Conservation (phyloP, 2,329 filamentous ascomycete genomes). For the Aspergillus arachidicola region DNA sequence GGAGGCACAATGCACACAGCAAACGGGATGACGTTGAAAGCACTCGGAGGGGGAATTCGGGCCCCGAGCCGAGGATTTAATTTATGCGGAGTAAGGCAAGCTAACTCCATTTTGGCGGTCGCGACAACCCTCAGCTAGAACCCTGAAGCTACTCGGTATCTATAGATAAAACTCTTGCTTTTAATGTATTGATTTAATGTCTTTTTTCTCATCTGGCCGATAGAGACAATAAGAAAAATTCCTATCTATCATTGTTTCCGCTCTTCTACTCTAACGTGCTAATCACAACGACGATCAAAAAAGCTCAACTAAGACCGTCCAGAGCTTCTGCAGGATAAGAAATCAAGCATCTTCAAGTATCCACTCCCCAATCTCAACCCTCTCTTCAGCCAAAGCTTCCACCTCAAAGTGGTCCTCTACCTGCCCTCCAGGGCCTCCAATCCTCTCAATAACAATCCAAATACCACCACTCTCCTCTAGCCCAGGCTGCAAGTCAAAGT, state of each 20-base stretch:
- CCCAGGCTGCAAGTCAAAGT: slow-evolving; percentile 74
- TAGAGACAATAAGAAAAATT: neutral
- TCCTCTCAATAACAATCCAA: slow-evolving; percentile 81
- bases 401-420: slow-evolving; percentile 47
- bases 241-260: neutral
- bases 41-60: slow-evolving; percentile 7
- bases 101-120: neutral
- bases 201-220: neutral
- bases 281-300: neutral
- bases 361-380: slow-evolving; percentile 48
- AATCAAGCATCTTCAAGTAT: slow-evolving; percentile 34
- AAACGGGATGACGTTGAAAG: slow-evolving; percentile 29
- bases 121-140: neutral
- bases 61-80: neutral
- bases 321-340: neutral
- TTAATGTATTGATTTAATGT: neutral
- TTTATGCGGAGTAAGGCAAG: neutral
- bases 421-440: slow-evolving; percentile 63
- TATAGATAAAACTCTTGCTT: neutral
- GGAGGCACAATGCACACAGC: slow-evolving; percentile 11
- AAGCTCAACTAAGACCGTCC: neutral
- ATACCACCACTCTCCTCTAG: slow-evolving; percentile 59
- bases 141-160: neutral
- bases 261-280: neutral
- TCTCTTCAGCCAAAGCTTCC: slow-evolving; percentile 46